Base-by-base conservation (phyloP, 164 flowering plant genomes). In the Berberis thunbergii region DNA sequence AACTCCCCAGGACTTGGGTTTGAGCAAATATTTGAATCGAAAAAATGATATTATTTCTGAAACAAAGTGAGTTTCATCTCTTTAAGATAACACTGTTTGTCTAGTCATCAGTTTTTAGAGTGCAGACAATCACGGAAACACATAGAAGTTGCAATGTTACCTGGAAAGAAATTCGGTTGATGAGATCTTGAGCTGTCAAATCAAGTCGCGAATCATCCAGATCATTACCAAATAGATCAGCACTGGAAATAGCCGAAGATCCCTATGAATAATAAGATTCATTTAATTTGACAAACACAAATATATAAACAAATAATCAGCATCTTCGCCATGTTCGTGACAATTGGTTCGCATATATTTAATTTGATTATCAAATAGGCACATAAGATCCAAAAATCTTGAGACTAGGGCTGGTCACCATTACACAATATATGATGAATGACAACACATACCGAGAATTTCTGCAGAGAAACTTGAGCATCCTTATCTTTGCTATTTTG, bases 161-260 rank as follows among this genome's bases (percentile, higher is more conserved):
- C 73, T 72, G 75, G 46, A 89, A 86, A 61, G 96, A 91, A 41
- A 91, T 64, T 10, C 86, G 76, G 71, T 84, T 87, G 54, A 71
- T 71, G 48, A 71, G 73, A 7, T 71, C 73, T 48, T 64, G 54
- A 3, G 99, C 93, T 61, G 84, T 69, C 41, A 90, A 46, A 69
- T 91, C 99, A 42, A 81, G 64, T 38, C 78, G 39, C 8, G 80
- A 60, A 66, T 77, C 62, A 67, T 79, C 81, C 10, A 59, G 8
- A 52, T 61, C 69, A 38, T 81, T 56, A 62, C 96, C 97, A 78
- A 95, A 91, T 38, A 95, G 88, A 76, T 95, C 97, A 43, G 97
- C 89, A 74, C 99, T 95, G 46, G 98, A 95, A 63, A 91, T 95
- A 41, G 97, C 82, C 3, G 83, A 48, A 41, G 98, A 91, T 62